Base-by-base conservation (phyloP, 306 rosid species). In the Gynostemma pentaphyllum region DNA sequence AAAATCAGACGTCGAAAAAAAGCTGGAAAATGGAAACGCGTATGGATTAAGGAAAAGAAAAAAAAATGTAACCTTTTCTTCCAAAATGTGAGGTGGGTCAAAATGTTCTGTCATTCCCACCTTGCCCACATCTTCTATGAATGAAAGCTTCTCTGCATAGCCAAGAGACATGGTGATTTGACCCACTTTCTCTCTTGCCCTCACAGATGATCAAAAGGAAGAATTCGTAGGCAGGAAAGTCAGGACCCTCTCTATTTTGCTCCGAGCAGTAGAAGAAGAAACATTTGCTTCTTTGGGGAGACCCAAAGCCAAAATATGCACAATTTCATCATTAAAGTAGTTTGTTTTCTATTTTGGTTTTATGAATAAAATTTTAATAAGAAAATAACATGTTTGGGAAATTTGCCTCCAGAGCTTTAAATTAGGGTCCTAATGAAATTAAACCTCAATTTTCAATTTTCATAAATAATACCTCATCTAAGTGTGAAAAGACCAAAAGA, bases 101-200 rank as follows among this genome's bases (percentile, higher is more conserved):
- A 92, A 85, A 78, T 75, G 45, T 70, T 92, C 98, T 11, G 80
- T 63, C 96, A 92, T 92, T 77, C 98, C 98, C 61, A 92, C 98
- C 69, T 79, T 79, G 46, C 98, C 98, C 32, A 92, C 95, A 74
- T 92, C 98, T 74, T 92, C 98, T 42, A 92, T 88, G 83, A 32
- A 92, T 13, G 96, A 92, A 82, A 92, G 98, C 82, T 86, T 86
- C 83, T 88, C 95, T 53, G 98, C 98, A 50, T 92, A 88, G 63
- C 96, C 98, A 78, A 92, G 74, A 72, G 97, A 87, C 97, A 91
- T 91, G 83, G 64, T 12, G 64, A 2, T 15, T 44, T 61, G 24
- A 53, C 70, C 59, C 45, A 14, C 79, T 71, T 51, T 44, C 55
- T 21, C 76, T 74, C 16, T 55, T 41, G 42, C 62, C 62, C 62